Evolutionary conservation across 2,329 filamentous ascomycete species (phyloP).

Genomic region (Parastagonospora nodorum): DNA sequence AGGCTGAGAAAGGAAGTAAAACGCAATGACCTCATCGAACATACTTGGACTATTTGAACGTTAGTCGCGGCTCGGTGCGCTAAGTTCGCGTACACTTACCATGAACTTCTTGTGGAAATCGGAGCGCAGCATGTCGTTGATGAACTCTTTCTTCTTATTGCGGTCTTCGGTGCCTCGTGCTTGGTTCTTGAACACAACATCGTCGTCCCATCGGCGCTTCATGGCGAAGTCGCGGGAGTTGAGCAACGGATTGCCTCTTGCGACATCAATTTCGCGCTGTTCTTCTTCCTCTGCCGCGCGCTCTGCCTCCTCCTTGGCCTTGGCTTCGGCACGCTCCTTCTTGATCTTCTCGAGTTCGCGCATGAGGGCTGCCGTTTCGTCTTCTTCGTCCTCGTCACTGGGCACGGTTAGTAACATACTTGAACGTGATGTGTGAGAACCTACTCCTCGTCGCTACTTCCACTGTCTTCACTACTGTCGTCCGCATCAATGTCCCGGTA

Average conservation of each 20-base stretch:
- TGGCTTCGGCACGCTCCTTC: conserved; percentile 78
- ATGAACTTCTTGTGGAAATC: conserved; percentile 99
- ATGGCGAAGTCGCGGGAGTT: conserved; percentile 88
- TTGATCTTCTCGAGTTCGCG: conserved; percentile 94
- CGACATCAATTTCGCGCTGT: conserved; percentile 84
- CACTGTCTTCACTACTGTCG: conserved; percentile 62
- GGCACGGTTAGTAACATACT: conserved; percentile 16
- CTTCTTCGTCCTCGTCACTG: conserved; percentile 63
- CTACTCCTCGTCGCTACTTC: conserved; percentile 62
- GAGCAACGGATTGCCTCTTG: conserved; percentile 87
- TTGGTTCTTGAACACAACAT: conserved; percentile 99
- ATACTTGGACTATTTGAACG: conserved; percentile 39
- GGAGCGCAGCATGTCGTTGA: conserved; percentile 91
- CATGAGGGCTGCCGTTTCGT: conserved; percentile 87
- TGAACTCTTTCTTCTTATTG: conserved; percentile 92
- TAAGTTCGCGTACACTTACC: conserved; percentile 54
- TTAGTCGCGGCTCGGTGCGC: conserved; percentile 10
- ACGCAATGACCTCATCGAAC: conserved; percentile 39
- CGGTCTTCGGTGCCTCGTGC: conserved; percentile 92
- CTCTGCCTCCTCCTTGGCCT: conserved; percentile 82
- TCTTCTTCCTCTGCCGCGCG: conserved; percentile 81
- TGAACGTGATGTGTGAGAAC: conserved; percentile 7
- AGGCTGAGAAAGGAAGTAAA: conserved; percentile 7
- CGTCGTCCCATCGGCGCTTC: conserved; percentile 95
- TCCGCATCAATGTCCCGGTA: conserved; percentile 86